Evolutionary conservation across 2,329 filamentous ascomycete genomes (phyloP).

Genomic region (Aspergillus fumigatiaffinis): DNA sequence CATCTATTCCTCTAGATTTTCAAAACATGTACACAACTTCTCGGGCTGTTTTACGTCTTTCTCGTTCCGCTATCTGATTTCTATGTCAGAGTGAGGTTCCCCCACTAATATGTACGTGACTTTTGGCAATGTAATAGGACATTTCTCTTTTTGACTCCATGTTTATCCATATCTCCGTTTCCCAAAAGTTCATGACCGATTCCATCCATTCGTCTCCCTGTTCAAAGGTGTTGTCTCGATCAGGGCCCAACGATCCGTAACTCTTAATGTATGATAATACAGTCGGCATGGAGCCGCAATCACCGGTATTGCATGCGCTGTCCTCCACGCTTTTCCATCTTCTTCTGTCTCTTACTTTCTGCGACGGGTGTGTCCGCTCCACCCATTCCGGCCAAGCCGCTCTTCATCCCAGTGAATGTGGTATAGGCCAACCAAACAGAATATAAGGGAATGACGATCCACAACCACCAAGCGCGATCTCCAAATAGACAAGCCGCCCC

Average conservation of each 20-base stretch:
- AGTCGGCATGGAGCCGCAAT: conserved; percentile 7
- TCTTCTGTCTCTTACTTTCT: conserved; percentile 51
- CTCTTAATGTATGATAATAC: conserved; percentile 7
- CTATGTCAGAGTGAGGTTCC: neutral
- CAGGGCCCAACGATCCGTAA: neutral
- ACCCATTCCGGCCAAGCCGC: conserved; percentile 41
- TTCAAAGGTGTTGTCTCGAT: neutral
- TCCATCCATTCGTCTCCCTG: neutral
- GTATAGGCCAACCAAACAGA: conserved; percentile 45
- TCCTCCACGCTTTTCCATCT: conserved; percentile 50
- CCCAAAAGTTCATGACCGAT: neutral
- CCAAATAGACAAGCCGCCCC: conserved; percentile 72
- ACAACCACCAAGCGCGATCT: conserved; percentile 71
- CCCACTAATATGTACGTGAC: neutral
- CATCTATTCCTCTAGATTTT: conserved; percentile 15
- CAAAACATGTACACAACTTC: conserved; percentile 22
- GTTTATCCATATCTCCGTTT: neutral
- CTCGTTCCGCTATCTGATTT: conserved; percentile 1
- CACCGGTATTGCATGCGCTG: conserved; percentile 43
- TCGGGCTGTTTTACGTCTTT: conserved; percentile 5
- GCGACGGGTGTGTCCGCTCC: conserved; percentile 23
- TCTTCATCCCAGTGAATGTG: conserved; percentile 46
- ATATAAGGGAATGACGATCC: conserved; percentile 48
- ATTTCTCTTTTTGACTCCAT: neutral
- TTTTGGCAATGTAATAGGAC: neutral